Conservation (phyloP, 495 filamentous ascomycete genomes). For the Poronia punctata region DNA sequence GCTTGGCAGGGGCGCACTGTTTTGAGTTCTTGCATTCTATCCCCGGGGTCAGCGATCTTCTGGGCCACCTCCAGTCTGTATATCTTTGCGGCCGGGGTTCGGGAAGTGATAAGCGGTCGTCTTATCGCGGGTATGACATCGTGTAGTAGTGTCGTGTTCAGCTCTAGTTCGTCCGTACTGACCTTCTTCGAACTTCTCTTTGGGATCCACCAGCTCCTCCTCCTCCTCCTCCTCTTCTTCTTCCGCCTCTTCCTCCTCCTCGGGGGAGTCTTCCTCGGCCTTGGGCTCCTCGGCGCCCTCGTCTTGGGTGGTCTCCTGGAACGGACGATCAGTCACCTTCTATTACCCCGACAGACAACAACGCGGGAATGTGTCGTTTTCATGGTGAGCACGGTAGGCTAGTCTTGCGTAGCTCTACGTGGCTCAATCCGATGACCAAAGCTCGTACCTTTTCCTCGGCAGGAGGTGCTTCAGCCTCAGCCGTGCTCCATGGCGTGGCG, state of each 20-base stretch:
- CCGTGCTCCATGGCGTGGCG: constrained; percentile 47
- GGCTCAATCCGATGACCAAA: constrained; percentile 38
- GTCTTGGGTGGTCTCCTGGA: constrained; percentile 22
- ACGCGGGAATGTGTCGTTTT: too few relatives aligned
- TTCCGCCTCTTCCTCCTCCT: constrained; percentile 45
- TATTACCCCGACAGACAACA: too few relatives aligned
- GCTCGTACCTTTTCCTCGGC: constrained; percentile 29
- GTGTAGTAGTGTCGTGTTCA: background rate
- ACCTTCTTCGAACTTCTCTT: constrained; percentile 89
- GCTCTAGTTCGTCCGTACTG: constrained; percentile 11
- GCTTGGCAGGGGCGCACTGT: constrained; percentile 79
- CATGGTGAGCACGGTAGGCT: background rate
- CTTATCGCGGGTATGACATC: background rate
- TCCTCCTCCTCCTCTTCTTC: constrained; percentile 86
- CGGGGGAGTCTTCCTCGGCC: constrained; percentile 40
- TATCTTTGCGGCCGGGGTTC: background rate
- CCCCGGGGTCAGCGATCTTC: constrained; percentile 20
- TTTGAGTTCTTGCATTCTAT: constrained; percentile 81
- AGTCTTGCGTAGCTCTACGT: background rate
- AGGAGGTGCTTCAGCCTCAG: constrained; percentile 49
- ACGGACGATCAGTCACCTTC: constrained; percentile 30
- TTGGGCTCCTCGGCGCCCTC: constrained; percentile 44
- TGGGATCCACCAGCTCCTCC: constrained; percentile 80
- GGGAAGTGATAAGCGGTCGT: background rate
- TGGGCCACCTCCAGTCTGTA: background rate